Base-by-base conservation (phyloP, 257 asterid genomes). In the Gentiana straminea region DNA sequence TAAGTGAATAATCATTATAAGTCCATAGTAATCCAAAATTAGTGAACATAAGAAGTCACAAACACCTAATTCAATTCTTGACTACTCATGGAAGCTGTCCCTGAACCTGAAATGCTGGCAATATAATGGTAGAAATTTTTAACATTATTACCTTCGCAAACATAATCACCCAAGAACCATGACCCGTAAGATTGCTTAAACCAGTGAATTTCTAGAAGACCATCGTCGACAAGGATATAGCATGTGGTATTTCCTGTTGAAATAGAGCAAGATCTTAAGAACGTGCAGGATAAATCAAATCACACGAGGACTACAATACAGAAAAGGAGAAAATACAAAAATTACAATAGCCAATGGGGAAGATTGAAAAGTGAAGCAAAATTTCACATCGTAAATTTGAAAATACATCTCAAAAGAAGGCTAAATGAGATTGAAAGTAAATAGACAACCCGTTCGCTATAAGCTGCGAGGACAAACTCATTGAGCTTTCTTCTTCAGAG, bases 161-260 rank as follows among this genome's bases (percentile, higher is more conserved):
- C 90, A 73, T 81, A 88, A 62, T 92, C 97, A 41, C 98, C 98
- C 50, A 88, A 78, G 72, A 92, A 88, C 98, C 98, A 92, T 37
- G 98, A 92, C 51, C 98, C 94, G 64, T 79, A 77, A 58, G 84
- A 64, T 78, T 87, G 95, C 77, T 88, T 88, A 70, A 87, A 92
- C 93, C 87, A 83, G 68, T 92, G 83, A 69, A 92, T 76, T 65
- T 92, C 98, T 55, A 83, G 89, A 74, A 92, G 82, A 67, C 61
- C 71, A 52, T 70, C 89, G 54, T 71, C 75, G 62, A 33, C 59
- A 52, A 54, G 76, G 60, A 83, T 72, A 72, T 84, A 92, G 64
- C 93, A 71, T 13, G 84, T 63, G 5, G 66, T 44, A 60, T 75
- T 76, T 62, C 97, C 98, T 87, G 81, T 57, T 52, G 61, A 51